Conservation (phyloP, 75 land plant species). For the Cunninghamia lanceolata region DNA sequence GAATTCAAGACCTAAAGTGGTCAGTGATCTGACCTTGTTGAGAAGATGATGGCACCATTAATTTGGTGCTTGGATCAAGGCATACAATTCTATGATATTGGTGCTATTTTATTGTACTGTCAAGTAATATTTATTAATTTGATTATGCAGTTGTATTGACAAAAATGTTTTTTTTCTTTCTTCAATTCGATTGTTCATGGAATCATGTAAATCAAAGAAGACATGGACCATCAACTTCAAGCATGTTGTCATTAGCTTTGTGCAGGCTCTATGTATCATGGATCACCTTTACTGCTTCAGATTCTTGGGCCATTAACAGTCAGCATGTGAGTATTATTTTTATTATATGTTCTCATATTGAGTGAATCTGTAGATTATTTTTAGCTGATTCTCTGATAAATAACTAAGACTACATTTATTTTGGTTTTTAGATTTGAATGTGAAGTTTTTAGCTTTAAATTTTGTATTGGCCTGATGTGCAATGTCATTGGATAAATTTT, state of each 20-base stretch:
- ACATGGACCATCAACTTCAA: neutral
- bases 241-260: conserved; percentile 1
- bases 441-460: neutral
- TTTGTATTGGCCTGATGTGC: neutral
- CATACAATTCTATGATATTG: neutral
- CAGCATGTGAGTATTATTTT: conserved; percentile 37
- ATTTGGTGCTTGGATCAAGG: no score
- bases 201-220: neutral
- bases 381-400: neutral
- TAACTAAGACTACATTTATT: neutral
- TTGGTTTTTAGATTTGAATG: neutral
- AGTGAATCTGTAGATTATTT: neutral
- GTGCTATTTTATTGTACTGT: neutral
- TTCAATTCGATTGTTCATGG: neutral
- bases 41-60: no score
- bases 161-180: neutral
- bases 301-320: conserved; percentile 71
- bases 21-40: no score
- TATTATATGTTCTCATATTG: neutral
- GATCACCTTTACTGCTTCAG: conserved; percentile 79
- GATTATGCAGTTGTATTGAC: neutral
- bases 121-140: neutral
- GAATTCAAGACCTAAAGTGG: no score
- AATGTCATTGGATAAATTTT: neutral
- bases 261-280: conserved; percentile 93